A percentile compares a stretch with the other conserved stretches of the same genome.
Conservation (phyloP, 2,329 filamentous ascomycete genomes). For the Fusarium nanum region DNA sequence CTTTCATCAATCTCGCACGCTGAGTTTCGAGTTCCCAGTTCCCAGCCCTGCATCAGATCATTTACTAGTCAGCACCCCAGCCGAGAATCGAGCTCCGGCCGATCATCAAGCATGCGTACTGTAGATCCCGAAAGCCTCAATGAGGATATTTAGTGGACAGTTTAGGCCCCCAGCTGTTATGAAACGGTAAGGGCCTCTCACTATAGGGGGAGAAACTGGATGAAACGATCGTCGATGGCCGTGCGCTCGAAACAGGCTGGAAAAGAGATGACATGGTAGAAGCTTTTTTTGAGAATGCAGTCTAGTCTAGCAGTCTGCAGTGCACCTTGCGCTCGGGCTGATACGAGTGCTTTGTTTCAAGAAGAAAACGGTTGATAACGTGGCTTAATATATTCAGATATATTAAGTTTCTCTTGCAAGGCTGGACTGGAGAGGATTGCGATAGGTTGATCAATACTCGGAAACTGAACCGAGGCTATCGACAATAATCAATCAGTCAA, state of each 20-base stretch:
- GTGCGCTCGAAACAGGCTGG: constrained; percentile 1
- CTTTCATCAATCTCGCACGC: constrained; percentile 18
- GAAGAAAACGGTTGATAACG: neutral
- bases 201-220: neutral
- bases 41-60: constrained; percentile 17
- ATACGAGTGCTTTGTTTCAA: neutral
- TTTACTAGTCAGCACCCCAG: constrained; percentile 1
- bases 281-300: neutral
- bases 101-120: neutral
- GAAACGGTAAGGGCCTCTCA: constrained; percentile 26
- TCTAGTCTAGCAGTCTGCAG: no score
- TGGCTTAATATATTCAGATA: neutral
- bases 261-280: neutral
- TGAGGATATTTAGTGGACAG: neutral
- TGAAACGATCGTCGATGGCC: constrained; percentile 28
- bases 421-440: neutral
- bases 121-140: neutral
- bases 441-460: neutral
- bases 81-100: neutral
- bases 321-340: neutral
- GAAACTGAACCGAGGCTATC: constrained; percentile 9
- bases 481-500: neutral
- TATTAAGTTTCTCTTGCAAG: neutral
- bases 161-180: constrained; percentile 3
- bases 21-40: neutral